phyloP scores from a whole-genome alignment of 1,284 basidiomycete species.

The Papiliotrema laurentii region DNA sequence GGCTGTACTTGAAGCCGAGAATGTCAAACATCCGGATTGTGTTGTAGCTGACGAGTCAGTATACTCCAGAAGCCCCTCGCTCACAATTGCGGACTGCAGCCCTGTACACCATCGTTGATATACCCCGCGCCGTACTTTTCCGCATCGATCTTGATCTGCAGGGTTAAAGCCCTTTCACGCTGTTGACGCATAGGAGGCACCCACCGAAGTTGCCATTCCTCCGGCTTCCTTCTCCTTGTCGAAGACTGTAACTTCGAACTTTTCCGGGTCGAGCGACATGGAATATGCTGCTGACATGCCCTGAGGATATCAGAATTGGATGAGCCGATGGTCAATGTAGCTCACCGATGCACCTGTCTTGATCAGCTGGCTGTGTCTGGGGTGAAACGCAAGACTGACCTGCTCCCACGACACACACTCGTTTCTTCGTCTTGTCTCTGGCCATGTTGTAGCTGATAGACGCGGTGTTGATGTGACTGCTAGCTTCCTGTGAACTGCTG shows the following conservation, averaged over 20 bases:
- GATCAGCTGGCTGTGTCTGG: not conserved
- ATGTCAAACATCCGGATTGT: slow-evolving; percentile 9
- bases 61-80: not conserved
- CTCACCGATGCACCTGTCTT: not conserved
- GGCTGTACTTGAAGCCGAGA: slow-evolving; percentile 5
- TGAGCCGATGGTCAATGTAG: not conserved
- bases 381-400: not conserved
- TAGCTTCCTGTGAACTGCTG: not conserved
- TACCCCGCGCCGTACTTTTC: slow-evolving; percentile 3
- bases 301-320: not conserved
- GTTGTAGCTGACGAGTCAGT: slow-evolving; percentile 1
- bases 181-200: not conserved
- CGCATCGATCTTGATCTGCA: slow-evolving; percentile 5
- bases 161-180: not conserved
- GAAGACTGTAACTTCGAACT: slow-evolving; percentile 4
- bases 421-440: not conserved
- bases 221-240: slow-evolving; percentile 7
- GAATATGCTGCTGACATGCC: slow-evolving; percentile 7
- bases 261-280: slow-evolving; percentile 1
- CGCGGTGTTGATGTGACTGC: too few relatives aligned
- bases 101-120: slow-evolving; percentile 3
- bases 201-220: slow-evolving; percentile 5
- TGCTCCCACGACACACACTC: slow-evolving; percentile 3
- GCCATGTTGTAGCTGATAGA: too few relatives aligned
- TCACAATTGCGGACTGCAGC: slow-evolving; percentile 6